Conservation (phyloP, 352 stramenopile species). For the Pythium vanterpoolii region DNA sequence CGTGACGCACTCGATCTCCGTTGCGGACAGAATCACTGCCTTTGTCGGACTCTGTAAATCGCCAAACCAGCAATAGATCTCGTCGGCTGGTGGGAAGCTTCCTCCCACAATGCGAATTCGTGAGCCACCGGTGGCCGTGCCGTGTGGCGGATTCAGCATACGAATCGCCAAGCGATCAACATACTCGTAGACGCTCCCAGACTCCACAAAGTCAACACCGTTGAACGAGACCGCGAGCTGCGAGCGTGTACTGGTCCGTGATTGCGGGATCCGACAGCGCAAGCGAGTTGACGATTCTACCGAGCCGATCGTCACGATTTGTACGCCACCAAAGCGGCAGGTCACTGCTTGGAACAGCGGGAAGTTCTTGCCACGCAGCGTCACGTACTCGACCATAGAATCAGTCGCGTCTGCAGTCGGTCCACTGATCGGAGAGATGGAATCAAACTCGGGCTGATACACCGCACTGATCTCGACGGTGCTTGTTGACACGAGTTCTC, state of each 20-base stretch:
- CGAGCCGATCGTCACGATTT: slow-evolving; percentile 22
- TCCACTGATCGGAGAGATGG: slow-evolving; percentile 17
- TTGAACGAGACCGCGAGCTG: slow-evolving; percentile 64
- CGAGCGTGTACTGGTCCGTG: slow-evolving; percentile 20
- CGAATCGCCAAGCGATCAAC: slow-evolving; percentile 29
- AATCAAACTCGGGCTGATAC: slow-evolving; percentile 16
- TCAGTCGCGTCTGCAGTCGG: neutral
- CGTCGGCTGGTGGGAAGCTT: slow-evolving; percentile 37
- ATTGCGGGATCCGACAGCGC: slow-evolving; percentile 40
- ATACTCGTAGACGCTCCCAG: slow-evolving; percentile 35
- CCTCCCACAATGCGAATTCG: slow-evolving; percentile 54
- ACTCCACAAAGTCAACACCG: slow-evolving; percentile 43
- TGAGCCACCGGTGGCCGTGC: slow-evolving; percentile 55
- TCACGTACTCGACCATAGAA: slow-evolving; percentile 3
- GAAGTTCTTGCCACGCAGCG: slow-evolving; percentile 38
- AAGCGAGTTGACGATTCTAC: slow-evolving; percentile 36
- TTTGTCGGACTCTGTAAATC: neutral
- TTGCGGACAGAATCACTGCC: slow-evolving; percentile 40
- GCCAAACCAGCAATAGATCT: slow-evolving; percentile 52
- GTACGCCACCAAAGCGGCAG: slow-evolving; percentile 15
- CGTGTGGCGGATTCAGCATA: slow-evolving; percentile 39
- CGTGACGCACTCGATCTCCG: slow-evolving; percentile 38
- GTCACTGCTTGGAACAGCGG: slow-evolving; percentile 31
- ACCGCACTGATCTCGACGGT: slow-evolving; percentile 5
- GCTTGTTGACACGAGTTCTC: slow-evolving; percentile 11